Base-by-base conservation (phyloP, 2,329 filamentous ascomycete species). In the Cryphonectria japonica region DNA sequence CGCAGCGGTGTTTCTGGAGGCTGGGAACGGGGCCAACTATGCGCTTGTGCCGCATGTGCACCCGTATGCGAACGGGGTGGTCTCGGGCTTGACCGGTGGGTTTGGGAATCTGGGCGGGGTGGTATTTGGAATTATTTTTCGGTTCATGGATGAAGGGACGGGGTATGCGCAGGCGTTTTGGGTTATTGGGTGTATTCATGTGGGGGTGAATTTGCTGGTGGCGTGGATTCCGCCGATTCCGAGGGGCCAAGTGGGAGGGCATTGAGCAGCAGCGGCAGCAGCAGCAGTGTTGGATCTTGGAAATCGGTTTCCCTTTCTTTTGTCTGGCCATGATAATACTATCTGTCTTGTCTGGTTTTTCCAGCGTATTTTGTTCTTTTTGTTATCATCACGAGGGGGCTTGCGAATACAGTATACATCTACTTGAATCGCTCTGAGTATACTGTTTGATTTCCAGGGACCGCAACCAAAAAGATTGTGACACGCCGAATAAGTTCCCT, bases 21-120 rank as follows among this genome's bases (percentile, higher is more conserved):
- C 92, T 1, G 91, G 90, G 59, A 97, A 97, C 78, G 95, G 95
- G 0, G 90, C 93, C 57, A 96, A 93, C 82, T 97, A 96, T 80
- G 89, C 93, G 0, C 86, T 97, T 7, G 91, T 97, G 34, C 94
- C 94, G 3, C 95, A 97, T 78, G 91, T 97, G 1, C 92, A 95
- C 80, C 93, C 93, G 0, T 87, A 86, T 72, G 93, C 93, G 72
- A 97, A 97, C 80, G 94, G 93, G 19, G 79, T 87, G 69, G 86
- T 97, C 8, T 93, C 91, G 0, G 94, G 94, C 16, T 83, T 93
- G 50, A 91, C 93, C 0, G 95, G 95, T 13, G 94, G 92, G 0
- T 85, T 88, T 11, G 94, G 95, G 0, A 98, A 97, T 77, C 80
- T 97, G 13, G 95, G 95, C 4, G 95, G 95, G 16, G 89, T 97